Conservation (phyloP, 2,329 filamentous ascomycete genomes). For the Neonectria coccinea region DNA sequence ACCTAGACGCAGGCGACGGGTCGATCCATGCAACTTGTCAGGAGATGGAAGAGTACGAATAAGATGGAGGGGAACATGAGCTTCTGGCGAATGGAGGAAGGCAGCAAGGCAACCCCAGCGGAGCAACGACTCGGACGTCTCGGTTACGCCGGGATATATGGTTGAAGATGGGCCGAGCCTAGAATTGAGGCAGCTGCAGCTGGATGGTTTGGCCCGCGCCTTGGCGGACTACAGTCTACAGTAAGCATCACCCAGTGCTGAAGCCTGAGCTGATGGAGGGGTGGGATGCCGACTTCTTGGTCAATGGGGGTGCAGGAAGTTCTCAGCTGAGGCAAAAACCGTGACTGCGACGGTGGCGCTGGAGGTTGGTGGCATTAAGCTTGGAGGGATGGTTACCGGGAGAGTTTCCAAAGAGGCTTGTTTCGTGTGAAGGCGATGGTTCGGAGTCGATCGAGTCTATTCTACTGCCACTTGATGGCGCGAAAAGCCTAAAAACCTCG, state of each 20-base stretch:
- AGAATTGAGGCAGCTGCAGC: slow-evolving; percentile 3
- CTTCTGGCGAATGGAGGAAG: neutral
- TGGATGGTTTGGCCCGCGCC: neutral
- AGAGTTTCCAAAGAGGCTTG: neutral
- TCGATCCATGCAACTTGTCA: neutral
- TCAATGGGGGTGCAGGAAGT: neutral
- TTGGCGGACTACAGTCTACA: neutral
- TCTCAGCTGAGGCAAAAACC: neutral
- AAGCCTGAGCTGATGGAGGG: neutral
- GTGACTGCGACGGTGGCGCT: neutral
- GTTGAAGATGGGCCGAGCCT: slow-evolving; percentile 1
- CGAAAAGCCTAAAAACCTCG: neutral
- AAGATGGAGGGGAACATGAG: neutral
- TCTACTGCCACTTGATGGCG: neutral
- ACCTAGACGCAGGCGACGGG: neutral
- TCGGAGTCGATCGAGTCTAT: too few relatives aligned
- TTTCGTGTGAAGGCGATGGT: neutral
- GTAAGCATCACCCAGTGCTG: neutral
- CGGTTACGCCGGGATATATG: neutral
- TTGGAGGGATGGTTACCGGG: slow-evolving; percentile 5
- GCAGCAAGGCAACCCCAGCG: neutral
- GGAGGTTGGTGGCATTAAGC: slow-evolving; percentile 2
- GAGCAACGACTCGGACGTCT: neutral
- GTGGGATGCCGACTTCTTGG: neutral
- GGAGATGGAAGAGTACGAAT: neutral